Percentiles rank a stretch among this genome's conserved stretches.
These are phyloP conservation scores for Wickerhamiella kurtzmanii DNA, from an alignment of 805 yeast genomes.

Conservation along the genomic window DNA sequence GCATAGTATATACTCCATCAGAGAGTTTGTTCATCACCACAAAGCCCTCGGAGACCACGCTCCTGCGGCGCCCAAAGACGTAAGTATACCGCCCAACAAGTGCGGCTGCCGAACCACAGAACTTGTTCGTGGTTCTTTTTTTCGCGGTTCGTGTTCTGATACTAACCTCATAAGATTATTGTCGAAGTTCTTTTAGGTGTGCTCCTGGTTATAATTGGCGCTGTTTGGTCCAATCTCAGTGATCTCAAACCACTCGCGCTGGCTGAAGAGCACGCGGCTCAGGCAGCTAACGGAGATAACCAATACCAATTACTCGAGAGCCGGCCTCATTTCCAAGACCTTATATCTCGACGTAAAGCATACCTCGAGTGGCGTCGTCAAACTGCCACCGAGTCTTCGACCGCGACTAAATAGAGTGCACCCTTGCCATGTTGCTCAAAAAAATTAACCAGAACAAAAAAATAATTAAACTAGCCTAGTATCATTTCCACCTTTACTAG, in stretches of 20 bases:
- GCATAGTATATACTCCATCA: conserved; percentile 21
- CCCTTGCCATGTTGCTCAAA: no score
- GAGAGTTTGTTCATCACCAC: conserved; percentile 12
- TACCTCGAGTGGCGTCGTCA: conserved; percentile 23
- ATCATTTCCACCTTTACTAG: neutral
- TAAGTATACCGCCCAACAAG: conserved; percentile 7
- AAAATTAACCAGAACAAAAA: no score
- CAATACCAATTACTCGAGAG: conserved; percentile 38
- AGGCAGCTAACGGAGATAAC: conserved; percentile 35
- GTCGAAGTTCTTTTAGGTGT: conserved; percentile 41
- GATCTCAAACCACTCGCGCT: conserved; percentile 36
- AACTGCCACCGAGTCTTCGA: neutral
- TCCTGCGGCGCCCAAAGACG: conserved; percentile 4
- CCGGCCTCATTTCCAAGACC: conserved; percentile 40
- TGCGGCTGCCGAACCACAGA: no score
- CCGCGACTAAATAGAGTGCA: no score
- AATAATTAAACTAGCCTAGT: no score
- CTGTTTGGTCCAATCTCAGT: conserved; percentile 24
- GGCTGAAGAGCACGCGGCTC: conserved; percentile 35
- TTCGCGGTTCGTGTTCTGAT: neutral
- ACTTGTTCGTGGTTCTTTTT: neutral
- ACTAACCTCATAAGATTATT: conserved; percentile 27
- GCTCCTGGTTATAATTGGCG: conserved; percentile 28
- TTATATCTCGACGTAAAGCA: conserved; percentile 33
- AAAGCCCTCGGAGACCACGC: neutral